These are phyloP conservation scores for Entamoeba invadens DNA, from an alignment of 208 protist species.

Conservation along the genomic window DNA sequence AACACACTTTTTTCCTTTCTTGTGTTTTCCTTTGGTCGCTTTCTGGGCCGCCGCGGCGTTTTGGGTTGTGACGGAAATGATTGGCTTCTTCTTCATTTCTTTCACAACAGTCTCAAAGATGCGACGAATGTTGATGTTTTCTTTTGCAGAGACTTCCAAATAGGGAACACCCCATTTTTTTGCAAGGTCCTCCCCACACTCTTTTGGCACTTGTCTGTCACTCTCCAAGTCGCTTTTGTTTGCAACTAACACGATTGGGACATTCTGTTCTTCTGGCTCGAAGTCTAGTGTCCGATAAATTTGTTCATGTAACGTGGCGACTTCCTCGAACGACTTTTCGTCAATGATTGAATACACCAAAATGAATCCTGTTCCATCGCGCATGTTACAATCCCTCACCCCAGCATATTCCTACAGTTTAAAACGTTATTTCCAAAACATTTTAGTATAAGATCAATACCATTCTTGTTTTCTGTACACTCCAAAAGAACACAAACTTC, in stretches of 20 bases:
- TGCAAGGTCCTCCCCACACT: neutral
- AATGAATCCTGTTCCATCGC: constrained; percentile 51
- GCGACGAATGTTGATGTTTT: neutral
- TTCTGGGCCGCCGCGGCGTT: no score
- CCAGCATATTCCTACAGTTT: constrained; percentile 49
- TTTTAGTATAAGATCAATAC: no score
- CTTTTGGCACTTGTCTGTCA: neutral
- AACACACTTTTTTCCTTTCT: no score
- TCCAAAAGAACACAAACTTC: no score
- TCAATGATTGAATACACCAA: constrained; percentile 49
- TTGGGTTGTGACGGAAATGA: no score
- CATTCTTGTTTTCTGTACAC: no score
- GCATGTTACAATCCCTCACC: constrained; percentile 45
- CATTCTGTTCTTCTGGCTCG: neutral
- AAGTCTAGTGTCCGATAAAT: neutral
- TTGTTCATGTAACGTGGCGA: neutral
- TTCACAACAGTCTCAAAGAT: neutral
- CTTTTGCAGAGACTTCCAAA: neutral
- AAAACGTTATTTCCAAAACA: no score
- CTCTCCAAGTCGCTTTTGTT: neutral
- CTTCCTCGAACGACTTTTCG: neutral
- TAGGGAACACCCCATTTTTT: neutral
- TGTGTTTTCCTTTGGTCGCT: no score
- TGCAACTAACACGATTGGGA: neutral
- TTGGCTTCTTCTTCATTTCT: no score